phyloP scores from a whole-genome alignment of 2,329 filamentous ascomycete species.

The Colletotrichum echinochloae region DNA sequence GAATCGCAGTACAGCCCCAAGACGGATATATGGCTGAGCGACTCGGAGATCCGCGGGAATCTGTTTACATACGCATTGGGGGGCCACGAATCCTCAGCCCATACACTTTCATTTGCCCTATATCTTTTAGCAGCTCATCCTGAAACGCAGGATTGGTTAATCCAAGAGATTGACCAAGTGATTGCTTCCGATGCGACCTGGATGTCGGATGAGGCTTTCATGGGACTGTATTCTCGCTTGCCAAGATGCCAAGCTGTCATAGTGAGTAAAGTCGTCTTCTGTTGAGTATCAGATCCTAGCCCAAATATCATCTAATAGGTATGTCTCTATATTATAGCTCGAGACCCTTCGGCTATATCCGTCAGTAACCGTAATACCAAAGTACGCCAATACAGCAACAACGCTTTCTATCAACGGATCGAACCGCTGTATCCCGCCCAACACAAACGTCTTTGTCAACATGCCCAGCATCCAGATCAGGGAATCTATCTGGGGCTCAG shows the following conservation, averaged over 20 bases:
- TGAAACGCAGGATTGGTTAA: not conserved
- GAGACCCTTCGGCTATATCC: slow-evolving; percentile 5
- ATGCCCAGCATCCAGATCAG: slow-evolving; percentile 9
- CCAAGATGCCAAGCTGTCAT: slow-evolving; percentile 1
- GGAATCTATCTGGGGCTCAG: not conserved
- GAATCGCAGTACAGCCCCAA: not conserved
- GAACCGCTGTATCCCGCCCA: not conserved
- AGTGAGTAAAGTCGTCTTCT: not conserved
- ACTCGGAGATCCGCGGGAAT: not conserved
- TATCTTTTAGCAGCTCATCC: not conserved
- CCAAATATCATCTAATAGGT: not conserved
- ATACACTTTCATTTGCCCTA: not conserved
- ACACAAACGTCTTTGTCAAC: slow-evolving; percentile 8
- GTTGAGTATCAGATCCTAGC: too few species aligned
- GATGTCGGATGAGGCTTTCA: not conserved
- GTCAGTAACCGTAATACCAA: slow-evolving; percentile 7
- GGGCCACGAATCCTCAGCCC: slow-evolving; percentile 5
- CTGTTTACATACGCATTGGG: slow-evolving; percentile 8
- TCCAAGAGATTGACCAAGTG: slow-evolving; percentile 1
- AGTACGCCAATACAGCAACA: not conserved
- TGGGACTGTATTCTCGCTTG: not conserved
- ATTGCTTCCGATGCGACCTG: not conserved
- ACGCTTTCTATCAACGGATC: not conserved
- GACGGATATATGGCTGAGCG: not conserved
- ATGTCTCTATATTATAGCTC: not conserved